Conservation (phyloP, 1,139 yeast species). For the Groenewaldozyma sp. region DNA sequence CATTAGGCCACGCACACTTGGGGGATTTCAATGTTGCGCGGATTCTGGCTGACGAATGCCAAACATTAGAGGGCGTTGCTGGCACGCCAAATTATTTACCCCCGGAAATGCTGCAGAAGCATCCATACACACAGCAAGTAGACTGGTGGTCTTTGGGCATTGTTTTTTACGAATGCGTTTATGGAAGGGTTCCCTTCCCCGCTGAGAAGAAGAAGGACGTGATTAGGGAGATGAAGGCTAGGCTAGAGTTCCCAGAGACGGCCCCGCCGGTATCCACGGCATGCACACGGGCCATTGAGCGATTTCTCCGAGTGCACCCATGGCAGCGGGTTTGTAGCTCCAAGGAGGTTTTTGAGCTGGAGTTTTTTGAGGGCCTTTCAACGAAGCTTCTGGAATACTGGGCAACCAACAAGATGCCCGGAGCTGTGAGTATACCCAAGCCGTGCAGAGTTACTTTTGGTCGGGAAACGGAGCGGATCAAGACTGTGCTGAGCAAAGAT, state of each 20-base stretch:
- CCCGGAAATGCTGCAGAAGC: slow-evolving; percentile 66
- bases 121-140: slow-evolving; percentile 60
- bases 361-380: slow-evolving; percentile 16
- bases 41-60: slow-evolving; percentile 21
- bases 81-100: slow-evolving; percentile 91
- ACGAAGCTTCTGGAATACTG: slow-evolving; percentile 11
- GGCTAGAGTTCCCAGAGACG: slow-evolving; percentile 12
- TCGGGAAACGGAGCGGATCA: background rate
- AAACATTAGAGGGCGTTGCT: slow-evolving; percentile 47
- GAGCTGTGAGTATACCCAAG: background rate
- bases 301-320: slow-evolving; percentile 17
- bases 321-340: slow-evolving; percentile 14
- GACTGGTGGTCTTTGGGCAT: slow-evolving; percentile 95
- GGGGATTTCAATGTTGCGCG: slow-evolving; percentile 57
- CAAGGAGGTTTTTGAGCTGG: slow-evolving; percentile 13
- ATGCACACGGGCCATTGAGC: slow-evolving; percentile 20
- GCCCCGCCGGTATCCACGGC: slow-evolving; percentile 18
- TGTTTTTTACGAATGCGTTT: slow-evolving; percentile 68
- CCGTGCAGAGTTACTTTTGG: background rate
- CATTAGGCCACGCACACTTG: slow-evolving; percentile 60
- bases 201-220: slow-evolving; percentile 36
- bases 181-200: slow-evolving; percentile 77
- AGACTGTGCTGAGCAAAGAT: background rate
- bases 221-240: slow-evolving; percentile 12
- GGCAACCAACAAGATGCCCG: background rate